phyloP scores from a whole-genome alignment of 1,284 basidiomycete genomes.

The Pseudozyma hubeiensis region DNA sequence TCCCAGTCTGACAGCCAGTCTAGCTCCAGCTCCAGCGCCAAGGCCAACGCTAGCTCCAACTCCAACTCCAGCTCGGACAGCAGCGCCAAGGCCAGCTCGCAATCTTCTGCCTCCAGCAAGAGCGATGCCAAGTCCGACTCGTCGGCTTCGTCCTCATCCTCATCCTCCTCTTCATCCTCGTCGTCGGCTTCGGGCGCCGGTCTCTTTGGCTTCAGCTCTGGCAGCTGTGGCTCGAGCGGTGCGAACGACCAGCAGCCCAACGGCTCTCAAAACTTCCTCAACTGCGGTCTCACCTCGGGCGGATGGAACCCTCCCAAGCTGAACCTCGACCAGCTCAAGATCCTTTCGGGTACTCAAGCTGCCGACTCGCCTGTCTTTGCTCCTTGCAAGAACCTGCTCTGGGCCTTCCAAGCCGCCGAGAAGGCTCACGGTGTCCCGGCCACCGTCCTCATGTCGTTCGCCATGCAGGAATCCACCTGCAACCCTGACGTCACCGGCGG shows the following conservation, averaged over 20 bases:
- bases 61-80: slow-evolving; percentile 4
- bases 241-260: slow-evolving; percentile 52
- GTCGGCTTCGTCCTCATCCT: slow-evolving; percentile 9
- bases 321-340: slow-evolving; percentile 46
- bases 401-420: slow-evolving; percentile 50
- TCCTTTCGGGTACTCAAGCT: slow-evolving; percentile 38
- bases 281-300: slow-evolving; percentile 53
- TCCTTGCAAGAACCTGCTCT: slow-evolving; percentile 46
- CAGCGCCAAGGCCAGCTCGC: slow-evolving; percentile 10
- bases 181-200: slow-evolving; percentile 24
- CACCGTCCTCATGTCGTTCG: slow-evolving; percentile 57
- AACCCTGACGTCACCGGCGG: slow-evolving; percentile 51
- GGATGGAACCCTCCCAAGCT: slow-evolving; percentile 57
- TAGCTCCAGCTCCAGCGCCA: slow-evolving; percentile 7
- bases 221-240: slow-evolving; percentile 30
- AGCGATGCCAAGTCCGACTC: slow-evolving; percentile 22
- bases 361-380: slow-evolving; percentile 44
- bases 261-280: slow-evolving; percentile 55
- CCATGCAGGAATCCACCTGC: slow-evolving; percentile 61
- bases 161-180: slow-evolving; percentile 20
- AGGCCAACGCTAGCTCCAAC: slow-evolving; percentile 4
- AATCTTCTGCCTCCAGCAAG: slow-evolving; percentile 16
- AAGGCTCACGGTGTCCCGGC: slow-evolving; percentile 47
- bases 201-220: slow-evolving; percentile 36
- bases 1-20: slow-evolving; percentile 17